Base-by-base conservation (phyloP, 345 rosid genomes). In the Gossypium anomalum region DNA sequence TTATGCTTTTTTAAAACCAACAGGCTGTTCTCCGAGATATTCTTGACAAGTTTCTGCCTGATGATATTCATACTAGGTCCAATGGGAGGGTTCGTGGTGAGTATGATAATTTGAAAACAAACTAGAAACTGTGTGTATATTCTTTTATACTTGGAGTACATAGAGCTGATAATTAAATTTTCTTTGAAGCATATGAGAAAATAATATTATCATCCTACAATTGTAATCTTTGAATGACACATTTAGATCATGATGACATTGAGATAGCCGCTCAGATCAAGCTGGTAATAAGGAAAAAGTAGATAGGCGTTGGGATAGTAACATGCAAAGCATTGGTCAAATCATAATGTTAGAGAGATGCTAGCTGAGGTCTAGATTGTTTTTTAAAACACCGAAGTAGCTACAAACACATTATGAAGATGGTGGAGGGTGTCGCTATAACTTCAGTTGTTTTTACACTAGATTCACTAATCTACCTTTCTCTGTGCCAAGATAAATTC, bases 71-170 rank as follows among this genome's bases (percentile, higher is more conserved):
- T 79, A 86, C 83, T 41, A 85, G 90, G 82, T 89, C 86, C 78
- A 95, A 80, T 58, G 98, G 99, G 71, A 91, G 96, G 84, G 89
- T 93, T 84, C 96, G 98, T 49, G 90, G 99, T 95, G 71, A 83
- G 92, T 63, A 68, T 49, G 23, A 16, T 68, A 16, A 38, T 15
- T 25, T 16, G 52, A 16, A 68, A 25, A 3, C 44, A 25, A 68
- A 68, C 17, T 49, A 49, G 58, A 25, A 49, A 49, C 23, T 49
- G 23, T 34, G 49, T 38, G 67, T 8, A 14, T 13, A 29, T 62
- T 47, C 34, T 48, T 48, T 47, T 22, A 3, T 17, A 45, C 49
- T 6, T 14, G 56, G 55, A 67, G 12, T 47, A 22, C 4, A 13
- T 47, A 67, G 20, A 47, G 41, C 19, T 4, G 23, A 67, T 17